Evolutionary conservation across 129 eudicot species (phyloP).

Genomic region (Heracleum sosnowskyi): DNA sequence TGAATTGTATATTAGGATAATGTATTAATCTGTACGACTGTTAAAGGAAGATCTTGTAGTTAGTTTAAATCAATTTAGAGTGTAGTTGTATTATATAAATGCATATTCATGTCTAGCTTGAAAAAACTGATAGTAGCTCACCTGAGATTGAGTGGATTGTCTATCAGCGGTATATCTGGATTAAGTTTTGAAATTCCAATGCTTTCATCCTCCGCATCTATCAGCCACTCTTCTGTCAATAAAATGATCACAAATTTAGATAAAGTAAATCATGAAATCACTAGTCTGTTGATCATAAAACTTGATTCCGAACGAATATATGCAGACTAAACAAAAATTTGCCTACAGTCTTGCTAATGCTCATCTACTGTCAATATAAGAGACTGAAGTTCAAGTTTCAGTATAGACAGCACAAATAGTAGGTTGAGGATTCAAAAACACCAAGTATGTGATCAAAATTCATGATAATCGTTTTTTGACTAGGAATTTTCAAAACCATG

Average conservation of each 20-base stretch:
- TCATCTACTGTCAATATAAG: neutral
- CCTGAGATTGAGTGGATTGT: constrained; percentile 47
- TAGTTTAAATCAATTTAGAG: neutral
- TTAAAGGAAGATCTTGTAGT: neutral
- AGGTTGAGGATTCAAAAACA: neutral
- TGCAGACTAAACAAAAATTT: neutral
- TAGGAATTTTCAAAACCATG: neutral
- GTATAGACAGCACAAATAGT: neutral
- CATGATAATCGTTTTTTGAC: neutral
- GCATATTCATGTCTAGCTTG: neutral
- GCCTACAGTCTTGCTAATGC: neutral
- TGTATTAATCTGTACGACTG: neutral
- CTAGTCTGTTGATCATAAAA: neutral
- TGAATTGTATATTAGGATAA: neutral
- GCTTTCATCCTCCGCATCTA: constrained; percentile 18
- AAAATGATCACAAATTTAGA: neutral
- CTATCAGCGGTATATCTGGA: neutral
- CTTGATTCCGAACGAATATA: neutral
- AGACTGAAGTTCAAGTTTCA: neutral
- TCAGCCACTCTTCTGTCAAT: constrained; percentile 50
- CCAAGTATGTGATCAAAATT: neutral
- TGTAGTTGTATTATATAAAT: neutral
- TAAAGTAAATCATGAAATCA: neutral
- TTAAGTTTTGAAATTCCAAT: constrained; percentile 18
- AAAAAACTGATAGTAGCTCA: constrained; percentile 16